Evolutionary conservation across 345 rosid species (phyloP).

Genomic region (Crucihimalaya himalaica): DNA sequence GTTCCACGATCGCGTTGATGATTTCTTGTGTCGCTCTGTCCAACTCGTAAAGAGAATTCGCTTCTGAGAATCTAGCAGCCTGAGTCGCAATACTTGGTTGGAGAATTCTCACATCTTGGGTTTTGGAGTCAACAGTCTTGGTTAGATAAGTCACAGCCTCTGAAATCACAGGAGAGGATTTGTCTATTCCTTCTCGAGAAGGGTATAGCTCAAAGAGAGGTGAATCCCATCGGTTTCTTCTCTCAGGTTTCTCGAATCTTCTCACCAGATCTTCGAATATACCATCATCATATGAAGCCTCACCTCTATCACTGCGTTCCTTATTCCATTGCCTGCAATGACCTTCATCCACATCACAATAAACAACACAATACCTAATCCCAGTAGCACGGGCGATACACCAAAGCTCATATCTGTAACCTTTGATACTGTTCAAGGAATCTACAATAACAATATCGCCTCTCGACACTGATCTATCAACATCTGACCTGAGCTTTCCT

Average conservation of each 20-base stretch:
- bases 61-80: conserved; percentile 62
- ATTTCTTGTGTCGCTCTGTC: conserved; percentile 91
- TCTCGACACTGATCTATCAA: conserved; percentile 92
- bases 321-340: conserved; percentile 79
- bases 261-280: conserved; percentile 79
- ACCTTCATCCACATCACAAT: conserved; percentile 66
- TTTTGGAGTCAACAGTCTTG: conserved; percentile 66
- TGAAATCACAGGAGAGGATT: conserved; percentile 57
- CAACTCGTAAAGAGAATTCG: conserved; percentile 81
- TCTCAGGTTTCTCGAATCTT: conserved; percentile 91
- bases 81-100: conserved; percentile 98
- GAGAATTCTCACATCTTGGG: conserved; percentile 73
- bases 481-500: conserved; percentile 95
- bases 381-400: conserved; percentile 94
- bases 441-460: conserved; percentile 81
- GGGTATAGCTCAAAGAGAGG: conserved; percentile 86
- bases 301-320: conserved; percentile 64
- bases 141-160: conserved; percentile 86
- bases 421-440: conserved; percentile 93
- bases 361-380: conserved; percentile 78
- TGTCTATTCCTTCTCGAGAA: conserved; percentile 53
- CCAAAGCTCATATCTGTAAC: conserved; percentile 94
- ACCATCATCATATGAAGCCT: conserved; percentile 57
- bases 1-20: conserved; percentile 71
- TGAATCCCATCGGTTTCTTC: conserved; percentile 95